Evolutionary conservation across 2,329 filamentous ascomycete species (phyloP).

Genomic region (Aspergillus ustus): DNA sequence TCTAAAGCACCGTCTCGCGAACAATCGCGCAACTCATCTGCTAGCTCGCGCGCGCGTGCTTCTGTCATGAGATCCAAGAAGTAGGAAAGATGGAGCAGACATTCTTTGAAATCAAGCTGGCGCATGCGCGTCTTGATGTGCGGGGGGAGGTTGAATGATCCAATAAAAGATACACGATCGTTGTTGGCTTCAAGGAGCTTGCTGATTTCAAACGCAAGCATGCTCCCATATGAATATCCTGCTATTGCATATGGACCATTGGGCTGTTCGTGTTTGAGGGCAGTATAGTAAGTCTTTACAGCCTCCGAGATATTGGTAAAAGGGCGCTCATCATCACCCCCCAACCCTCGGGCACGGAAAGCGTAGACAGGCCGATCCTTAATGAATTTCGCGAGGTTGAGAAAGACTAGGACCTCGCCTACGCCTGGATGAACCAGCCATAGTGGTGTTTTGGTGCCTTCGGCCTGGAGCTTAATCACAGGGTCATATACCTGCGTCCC

Average conservation of each 20-base stretch:
- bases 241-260: constrained; percentile 57
- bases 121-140: constrained; percentile 53
- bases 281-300: constrained; percentile 45
- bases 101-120: constrained; percentile 45
- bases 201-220: constrained; percentile 56
- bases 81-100: constrained; percentile 47
- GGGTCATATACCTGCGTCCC: constrained; percentile 34
- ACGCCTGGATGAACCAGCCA: constrained; percentile 46
- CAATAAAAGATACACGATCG: constrained; percentile 51
- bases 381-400: constrained; percentile 33
- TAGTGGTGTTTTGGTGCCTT: constrained; percentile 34
- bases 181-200: constrained; percentile 50
- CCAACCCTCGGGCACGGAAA: constrained; percentile 23
- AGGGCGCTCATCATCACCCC: constrained; percentile 33
- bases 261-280: constrained; percentile 52
- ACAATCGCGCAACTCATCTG: not conserved
- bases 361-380: constrained; percentile 24
- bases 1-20: not conserved
- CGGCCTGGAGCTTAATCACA: constrained; percentile 33
- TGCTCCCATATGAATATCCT: constrained; percentile 57
- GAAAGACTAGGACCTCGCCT: constrained; percentile 46
- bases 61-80: constrained; percentile 50
- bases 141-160: constrained; percentile 50
- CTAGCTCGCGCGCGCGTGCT: constrained; percentile 1
- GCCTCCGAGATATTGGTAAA: constrained; percentile 49